Conservation (phyloP, 2,329 filamentous ascomycete genomes). For the Tolypocladium tundrense region DNA sequence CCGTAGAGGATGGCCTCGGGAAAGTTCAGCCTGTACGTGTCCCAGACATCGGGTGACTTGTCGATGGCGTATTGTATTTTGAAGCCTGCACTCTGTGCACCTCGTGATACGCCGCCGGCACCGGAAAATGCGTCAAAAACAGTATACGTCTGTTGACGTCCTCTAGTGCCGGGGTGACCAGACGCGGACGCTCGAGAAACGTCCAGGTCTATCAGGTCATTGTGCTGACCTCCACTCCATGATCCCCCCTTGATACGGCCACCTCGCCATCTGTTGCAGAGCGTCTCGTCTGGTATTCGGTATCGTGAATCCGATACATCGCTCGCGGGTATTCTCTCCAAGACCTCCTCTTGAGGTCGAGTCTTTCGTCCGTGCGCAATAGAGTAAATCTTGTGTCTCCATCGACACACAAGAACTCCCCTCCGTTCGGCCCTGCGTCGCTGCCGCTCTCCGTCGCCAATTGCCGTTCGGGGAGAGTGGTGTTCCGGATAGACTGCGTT, state of each 20-base stretch:
- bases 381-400: constrained; percentile 26
- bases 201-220: background rate
- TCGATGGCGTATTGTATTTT: constrained; percentile 55
- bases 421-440: background rate
- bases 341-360: constrained; percentile 23
- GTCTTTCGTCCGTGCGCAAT: constrained; percentile 9
- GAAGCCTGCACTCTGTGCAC: constrained; percentile 49
- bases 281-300: constrained; percentile 15
- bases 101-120: constrained; percentile 59
- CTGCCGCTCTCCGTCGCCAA: background rate
- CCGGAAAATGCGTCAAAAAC: constrained; percentile 66
- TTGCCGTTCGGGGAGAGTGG: constrained; percentile 7
- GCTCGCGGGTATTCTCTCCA: constrained; percentile 19
- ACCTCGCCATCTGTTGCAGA: constrained; percentile 24
- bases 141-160: constrained; percentile 42
- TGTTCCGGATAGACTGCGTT: constrained; percentile 39
- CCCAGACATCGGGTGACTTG: constrained; percentile 41
- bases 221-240: constrained; percentile 6
- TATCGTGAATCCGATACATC: constrained; percentile 21
- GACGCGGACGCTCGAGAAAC: background rate
- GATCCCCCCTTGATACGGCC: constrained; percentile 19
- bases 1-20: constrained; percentile 35
- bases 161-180: background rate
- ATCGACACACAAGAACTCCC: constrained; percentile 41
- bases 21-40: constrained; percentile 52